A percentile compares a stretch with the other conserved stretches of the same genome.
Evolutionary conservation across 345 rosid genomes (phyloP).

Genomic region (Syzygium grande): DNA sequence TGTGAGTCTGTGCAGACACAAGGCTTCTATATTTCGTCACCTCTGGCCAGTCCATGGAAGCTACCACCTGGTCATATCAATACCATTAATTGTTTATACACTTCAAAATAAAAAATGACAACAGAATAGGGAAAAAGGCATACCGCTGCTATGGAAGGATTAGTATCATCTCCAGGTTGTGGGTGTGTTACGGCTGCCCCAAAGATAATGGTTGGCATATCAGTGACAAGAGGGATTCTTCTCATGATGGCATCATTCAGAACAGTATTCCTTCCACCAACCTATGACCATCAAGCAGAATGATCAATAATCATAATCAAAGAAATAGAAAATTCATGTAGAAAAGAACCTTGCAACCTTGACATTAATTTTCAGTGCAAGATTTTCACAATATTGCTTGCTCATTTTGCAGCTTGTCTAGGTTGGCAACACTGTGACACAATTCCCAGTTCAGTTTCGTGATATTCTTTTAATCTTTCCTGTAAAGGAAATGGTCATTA

Average conservation of each 20-base stretch:
- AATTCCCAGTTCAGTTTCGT: conserved; percentile 72
- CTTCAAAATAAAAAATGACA: background rate
- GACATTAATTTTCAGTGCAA: conserved; percentile 68
- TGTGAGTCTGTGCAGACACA: conserved; percentile 59
- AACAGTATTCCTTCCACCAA: conserved; percentile 71
- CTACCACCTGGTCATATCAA: conserved; percentile 50
- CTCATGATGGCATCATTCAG: conserved; percentile 41
- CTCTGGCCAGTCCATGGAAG: conserved; percentile 90
- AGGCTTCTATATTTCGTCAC: conserved; percentile 62
- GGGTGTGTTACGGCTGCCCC: conserved; percentile 91
- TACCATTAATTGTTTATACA: background rate
- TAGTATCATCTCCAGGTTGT: conserved; percentile 59
- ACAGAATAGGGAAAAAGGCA: background rate
- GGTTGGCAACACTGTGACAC: conserved; percentile 79
- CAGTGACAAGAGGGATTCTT: conserved; percentile 46
- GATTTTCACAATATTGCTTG: conserved; percentile 56
- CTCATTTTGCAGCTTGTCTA: conserved; percentile 18
- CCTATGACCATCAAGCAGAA: conserved; percentile 19
- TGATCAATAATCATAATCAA: background rate
- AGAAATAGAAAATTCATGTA: background rate
- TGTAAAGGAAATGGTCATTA: background rate
- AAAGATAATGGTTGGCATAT: conserved; percentile 56
- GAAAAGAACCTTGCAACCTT: conserved; percentile 33
- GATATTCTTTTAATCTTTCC: conserved; percentile 55
- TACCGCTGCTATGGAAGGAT: conserved; percentile 88